Conservation (phyloP, 2,329 filamentous ascomycete genomes). For the Sclerotinia glacialis region DNA sequence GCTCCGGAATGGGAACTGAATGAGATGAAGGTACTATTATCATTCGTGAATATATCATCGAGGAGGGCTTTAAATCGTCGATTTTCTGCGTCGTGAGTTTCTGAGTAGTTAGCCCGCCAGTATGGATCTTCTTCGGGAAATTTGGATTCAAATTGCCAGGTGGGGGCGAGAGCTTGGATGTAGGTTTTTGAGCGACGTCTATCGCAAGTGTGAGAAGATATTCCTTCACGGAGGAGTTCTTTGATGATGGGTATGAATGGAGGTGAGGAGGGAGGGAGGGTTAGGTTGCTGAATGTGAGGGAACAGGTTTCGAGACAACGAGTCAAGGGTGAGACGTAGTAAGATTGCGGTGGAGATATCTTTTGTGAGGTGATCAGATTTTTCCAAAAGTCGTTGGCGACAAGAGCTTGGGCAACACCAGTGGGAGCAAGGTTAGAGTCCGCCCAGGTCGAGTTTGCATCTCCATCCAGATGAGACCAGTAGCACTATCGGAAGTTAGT, state of each 20-base stretch:
- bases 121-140: constrained; percentile 58
- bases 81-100: constrained; percentile 49
- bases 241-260: constrained; percentile 61
- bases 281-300: constrained; percentile 56
- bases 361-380: constrained; percentile 50
- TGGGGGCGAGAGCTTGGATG: constrained; percentile 48
- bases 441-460: constrained; percentile 59
- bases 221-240: constrained; percentile 63
- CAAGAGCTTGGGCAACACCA: constrained; percentile 56
- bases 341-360: constrained; percentile 60
- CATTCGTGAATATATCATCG: constrained; percentile 55
- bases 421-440: constrained; percentile 60
- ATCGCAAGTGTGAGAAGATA: constrained; percentile 69
- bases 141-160: constrained; percentile 56
- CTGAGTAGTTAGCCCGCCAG: constrained; percentile 47
- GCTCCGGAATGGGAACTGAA: constrained; percentile 60
- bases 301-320: constrained; percentile 62
- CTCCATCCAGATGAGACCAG: constrained; percentile 63
- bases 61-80: constrained; percentile 49
- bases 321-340: constrained; percentile 62
- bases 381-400: constrained; percentile 60
- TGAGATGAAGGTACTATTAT: constrained; percentile 55
- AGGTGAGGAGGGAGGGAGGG: constrained; percentile 50
- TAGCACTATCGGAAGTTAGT: constrained; percentile 49
- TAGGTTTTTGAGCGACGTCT: constrained; percentile 53